Evolutionary conservation across 2,329 filamentous ascomycete genomes (phyloP), one percentile per base, ranked within the genome.

Genomic region (Emergomyces pasteurianus): DNA sequence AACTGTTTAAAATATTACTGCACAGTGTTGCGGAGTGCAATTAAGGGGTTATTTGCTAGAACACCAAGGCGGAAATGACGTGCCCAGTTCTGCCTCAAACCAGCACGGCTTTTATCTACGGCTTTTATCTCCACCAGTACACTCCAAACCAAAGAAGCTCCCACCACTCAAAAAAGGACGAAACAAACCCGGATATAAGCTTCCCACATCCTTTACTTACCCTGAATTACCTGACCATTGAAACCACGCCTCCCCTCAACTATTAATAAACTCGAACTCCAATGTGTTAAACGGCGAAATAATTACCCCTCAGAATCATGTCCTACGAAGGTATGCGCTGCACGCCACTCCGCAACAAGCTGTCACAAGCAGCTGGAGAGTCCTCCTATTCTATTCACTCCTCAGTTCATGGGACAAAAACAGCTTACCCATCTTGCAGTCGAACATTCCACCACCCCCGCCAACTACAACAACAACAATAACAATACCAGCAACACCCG

Each of bases 361-460:
- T 57, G 7, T 38, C 14, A 43, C 10, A 26, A 9, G 7, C 14
- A 36, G n/a, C 26, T 1, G 18, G 21, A 58, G 14, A 31, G 16
- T 16, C 14, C 16, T 47, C n/a, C 31, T 47, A 34, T 47, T 26
- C 34, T 14, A 54, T 54, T 1, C 34, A 21, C 21, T 50, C 38
- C 26, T 5, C 18, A 9, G n/a, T 16, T 26, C 6, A 47, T 28
- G 49, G 10, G 58, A 50, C 28, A n/a, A 49, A 42, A 34, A 34
- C 60, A 63, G 58, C 66, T 56, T 21, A 14, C 43, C 4, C 18
- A 53, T 42, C n/a, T 40, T 26, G 28, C 59, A 78, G 75, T 75
- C 64, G 76, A 77, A 64, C 75, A 78, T 66, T 74, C 74, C 58
- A 77, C 72, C 53, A 65, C 67, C 60, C 71, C 74, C 60, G 70